Conservation (phyloP, 768 basidiomycete genomes). For the Suillus paluster region DNA sequence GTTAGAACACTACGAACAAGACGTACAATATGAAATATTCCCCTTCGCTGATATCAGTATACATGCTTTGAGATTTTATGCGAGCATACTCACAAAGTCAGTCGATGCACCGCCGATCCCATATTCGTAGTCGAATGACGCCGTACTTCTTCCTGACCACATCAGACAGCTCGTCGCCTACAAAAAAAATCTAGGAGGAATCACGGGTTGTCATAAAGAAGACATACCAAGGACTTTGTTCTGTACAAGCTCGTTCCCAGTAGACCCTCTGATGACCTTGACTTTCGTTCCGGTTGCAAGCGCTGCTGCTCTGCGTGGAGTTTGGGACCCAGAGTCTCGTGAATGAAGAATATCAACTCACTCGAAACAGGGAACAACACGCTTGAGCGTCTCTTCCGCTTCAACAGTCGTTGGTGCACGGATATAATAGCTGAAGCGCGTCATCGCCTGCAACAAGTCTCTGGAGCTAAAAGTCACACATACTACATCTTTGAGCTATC, state of each 20-base stretch:
- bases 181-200: not conserved
- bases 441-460: not conserved
- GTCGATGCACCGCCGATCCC: constrained; percentile 77
- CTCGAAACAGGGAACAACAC: constrained; percentile 77
- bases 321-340: not conserved
- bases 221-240: constrained; percentile 62
- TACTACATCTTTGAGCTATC: constrained; percentile 78
- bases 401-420: constrained; percentile 73
- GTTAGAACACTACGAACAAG: not conserved
- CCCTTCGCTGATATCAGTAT: constrained; percentile 19
- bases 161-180: constrained; percentile 69
- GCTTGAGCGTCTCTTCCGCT: constrained; percentile 56
- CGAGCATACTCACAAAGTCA: constrained; percentile 65
- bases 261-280: constrained; percentile 41
- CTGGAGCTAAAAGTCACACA: constrained; percentile 21
- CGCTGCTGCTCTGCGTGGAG: constrained; percentile 57
- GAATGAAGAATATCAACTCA: constrained; percentile 34
- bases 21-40: constrained; percentile 73
- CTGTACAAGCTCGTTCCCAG: constrained; percentile 64
- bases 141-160: constrained; percentile 66
- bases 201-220: too few species aligned
- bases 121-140: constrained; percentile 62
- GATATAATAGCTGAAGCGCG: constrained; percentile 60
- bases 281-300: constrained; percentile 67
- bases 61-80: not conserved